These are phyloP conservation scores for Xanthoconium purpureum DNA, from an alignment of 768 basidiomycete species.

Conservation along the genomic window DNA sequence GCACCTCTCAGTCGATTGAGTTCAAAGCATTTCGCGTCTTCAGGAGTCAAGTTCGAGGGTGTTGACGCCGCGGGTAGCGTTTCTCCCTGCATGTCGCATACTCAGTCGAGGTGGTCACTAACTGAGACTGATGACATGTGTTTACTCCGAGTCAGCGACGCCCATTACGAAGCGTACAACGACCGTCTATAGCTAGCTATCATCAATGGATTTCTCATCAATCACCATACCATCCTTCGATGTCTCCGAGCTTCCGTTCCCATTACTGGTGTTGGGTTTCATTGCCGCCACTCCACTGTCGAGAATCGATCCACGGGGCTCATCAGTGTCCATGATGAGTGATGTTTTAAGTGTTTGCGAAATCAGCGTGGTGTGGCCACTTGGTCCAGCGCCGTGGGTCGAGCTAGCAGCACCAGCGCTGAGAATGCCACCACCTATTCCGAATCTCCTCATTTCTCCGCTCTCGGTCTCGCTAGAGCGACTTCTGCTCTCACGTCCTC, in stretches of 20 bases:
- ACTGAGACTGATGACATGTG: constrained; percentile 15
- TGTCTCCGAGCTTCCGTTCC: constrained; percentile 12
- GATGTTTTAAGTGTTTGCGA: constrained; percentile 28
- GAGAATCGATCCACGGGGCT: constrained; percentile 14
- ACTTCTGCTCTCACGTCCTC: constrained; percentile 42
- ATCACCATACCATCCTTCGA: constrained; percentile 26
- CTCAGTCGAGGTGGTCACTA: not conserved
- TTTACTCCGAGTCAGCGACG: not conserved
- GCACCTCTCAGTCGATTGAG: constrained; percentile 76
- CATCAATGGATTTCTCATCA: constrained; percentile 20
- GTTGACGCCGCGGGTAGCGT: constrained; percentile 8
- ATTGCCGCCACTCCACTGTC: constrained; percentile 17
- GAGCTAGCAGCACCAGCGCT: constrained; percentile 51
- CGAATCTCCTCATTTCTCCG: constrained; percentile 51
- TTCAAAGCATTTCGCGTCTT: constrained; percentile 70
- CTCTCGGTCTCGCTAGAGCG: constrained; percentile 43
- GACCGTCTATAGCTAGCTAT: not conserved
- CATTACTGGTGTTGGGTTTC: constrained; percentile 16
- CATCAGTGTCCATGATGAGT: constrained; percentile 36
- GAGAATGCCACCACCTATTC: constrained; percentile 70
- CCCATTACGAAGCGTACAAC: too few species aligned
- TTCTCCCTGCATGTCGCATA: constrained; percentile 7
- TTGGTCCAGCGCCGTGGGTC: constrained; percentile 74
- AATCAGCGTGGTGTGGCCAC: constrained; percentile 54
- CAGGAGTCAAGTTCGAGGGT: constrained; percentile 48